A percentile compares a stretch with the other conserved stretches of the same genome.
Evolutionary conservation across 805 yeast genomes (phyloP).

Genomic region (Metschnikowia similis): DNA sequence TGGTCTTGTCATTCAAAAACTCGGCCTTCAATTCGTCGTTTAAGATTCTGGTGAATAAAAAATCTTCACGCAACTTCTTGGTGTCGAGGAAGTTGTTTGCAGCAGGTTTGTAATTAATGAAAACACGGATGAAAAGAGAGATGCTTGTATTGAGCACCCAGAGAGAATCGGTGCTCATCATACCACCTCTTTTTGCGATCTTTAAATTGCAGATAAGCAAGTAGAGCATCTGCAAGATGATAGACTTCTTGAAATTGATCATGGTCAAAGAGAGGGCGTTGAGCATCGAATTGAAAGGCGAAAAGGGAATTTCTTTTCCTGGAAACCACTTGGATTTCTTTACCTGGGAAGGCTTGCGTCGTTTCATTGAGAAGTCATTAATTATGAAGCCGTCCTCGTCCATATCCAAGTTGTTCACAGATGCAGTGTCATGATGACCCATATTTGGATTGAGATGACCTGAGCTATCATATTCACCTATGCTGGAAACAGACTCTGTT

Average conservation of each 20-base stretch:
- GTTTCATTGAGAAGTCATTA: slow-evolving; percentile 39
- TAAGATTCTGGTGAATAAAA: slow-evolving; percentile 33
- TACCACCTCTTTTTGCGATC: slow-evolving; percentile 26
- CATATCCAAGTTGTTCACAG: slow-evolving; percentile 29
- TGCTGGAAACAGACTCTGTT: not conserved
- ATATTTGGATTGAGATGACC: slow-evolving; percentile 2
- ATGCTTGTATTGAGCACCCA: slow-evolving; percentile 18
- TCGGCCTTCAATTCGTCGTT: slow-evolving; percentile 39
- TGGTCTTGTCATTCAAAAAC: slow-evolving; percentile 27
- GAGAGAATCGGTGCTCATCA: slow-evolving; percentile 15
- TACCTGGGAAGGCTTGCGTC: slow-evolving; percentile 16
- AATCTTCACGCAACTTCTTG: slow-evolving; percentile 26
- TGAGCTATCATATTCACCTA: slow-evolving; percentile 2
- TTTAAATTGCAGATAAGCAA: slow-evolving; percentile 38
- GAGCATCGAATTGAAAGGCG: slow-evolving; percentile 39
- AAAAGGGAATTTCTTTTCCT: slow-evolving; percentile 25
- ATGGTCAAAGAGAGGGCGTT: slow-evolving; percentile 42
- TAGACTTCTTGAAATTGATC: slow-evolving; percentile 40
- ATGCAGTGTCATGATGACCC: not conserved
- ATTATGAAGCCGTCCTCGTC: slow-evolving; percentile 45
- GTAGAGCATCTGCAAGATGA: slow-evolving; percentile 40
- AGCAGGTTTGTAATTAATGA: slow-evolving; percentile 33
- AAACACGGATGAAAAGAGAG: slow-evolving; percentile 32
- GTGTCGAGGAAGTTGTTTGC: slow-evolving; percentile 10
- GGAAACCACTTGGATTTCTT: slow-evolving; percentile 12